Conservation (phyloP, 768 basidiomycete genomes). For the Leccinum imitatum region DNA sequence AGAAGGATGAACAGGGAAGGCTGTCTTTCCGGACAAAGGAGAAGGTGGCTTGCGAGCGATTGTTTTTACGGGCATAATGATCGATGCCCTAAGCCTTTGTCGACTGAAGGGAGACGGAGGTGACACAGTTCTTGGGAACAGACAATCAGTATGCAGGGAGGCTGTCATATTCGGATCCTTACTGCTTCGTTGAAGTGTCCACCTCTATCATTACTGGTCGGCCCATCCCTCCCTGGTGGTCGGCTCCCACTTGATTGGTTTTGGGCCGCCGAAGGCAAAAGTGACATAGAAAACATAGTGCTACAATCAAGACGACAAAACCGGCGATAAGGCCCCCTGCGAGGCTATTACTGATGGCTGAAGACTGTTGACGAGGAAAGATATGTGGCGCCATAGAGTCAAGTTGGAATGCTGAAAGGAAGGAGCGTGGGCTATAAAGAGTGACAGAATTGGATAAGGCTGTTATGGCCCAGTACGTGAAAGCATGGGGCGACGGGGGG, state of each 20-base stretch:
- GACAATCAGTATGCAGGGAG: not conserved
- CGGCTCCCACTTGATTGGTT: constrained; percentile 35
- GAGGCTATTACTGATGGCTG: constrained; percentile 38
- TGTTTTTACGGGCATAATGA: constrained; percentile 55
- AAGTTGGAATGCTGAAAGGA: not conserved
- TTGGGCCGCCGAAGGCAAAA: constrained; percentile 45
- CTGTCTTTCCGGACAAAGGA: constrained; percentile 43
- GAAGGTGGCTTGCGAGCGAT: constrained; percentile 36
- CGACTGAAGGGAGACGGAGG: constrained; percentile 39
- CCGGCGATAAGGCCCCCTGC: constrained; percentile 43
- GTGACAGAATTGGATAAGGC: constrained; percentile 1
- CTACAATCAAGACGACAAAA: constrained; percentile 24
- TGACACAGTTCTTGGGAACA: constrained; percentile 5
- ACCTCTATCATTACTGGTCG: constrained; percentile 11
- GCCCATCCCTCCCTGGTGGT: constrained; percentile 21
- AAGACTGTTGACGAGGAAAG: constrained; percentile 8
- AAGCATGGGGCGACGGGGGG: constrained; percentile 6
- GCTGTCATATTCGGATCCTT: not conserved
- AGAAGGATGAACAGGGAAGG: constrained; percentile 36
- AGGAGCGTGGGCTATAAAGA: constrained; percentile 9
- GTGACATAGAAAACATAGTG: constrained; percentile 33
- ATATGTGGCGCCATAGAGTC: constrained; percentile 21
- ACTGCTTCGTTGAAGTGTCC: constrained; percentile 15
- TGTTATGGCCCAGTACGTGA: not conserved
- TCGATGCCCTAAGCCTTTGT: constrained; percentile 40